These are phyloP conservation scores for Euphorbia schlechtendalii DNA, from an alignment of 441 rosid species.

Conservation along the genomic window DNA sequence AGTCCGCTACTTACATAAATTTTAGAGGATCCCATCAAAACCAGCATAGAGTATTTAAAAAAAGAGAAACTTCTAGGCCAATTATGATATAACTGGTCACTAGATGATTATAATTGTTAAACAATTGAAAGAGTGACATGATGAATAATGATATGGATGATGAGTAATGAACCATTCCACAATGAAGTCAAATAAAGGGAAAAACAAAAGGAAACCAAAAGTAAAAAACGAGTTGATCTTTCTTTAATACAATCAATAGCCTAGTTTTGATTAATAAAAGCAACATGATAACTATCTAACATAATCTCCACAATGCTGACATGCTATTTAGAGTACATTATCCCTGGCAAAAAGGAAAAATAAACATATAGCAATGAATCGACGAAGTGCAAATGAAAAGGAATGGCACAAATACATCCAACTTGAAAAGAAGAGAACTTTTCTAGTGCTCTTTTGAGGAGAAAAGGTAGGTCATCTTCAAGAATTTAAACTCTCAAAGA, in stretches of 20 bases:
- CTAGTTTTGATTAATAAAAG: background rate
- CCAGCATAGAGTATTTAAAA: too few species aligned
- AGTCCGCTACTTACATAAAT: too few species aligned
- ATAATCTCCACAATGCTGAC: background rate
- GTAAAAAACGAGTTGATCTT: background rate
- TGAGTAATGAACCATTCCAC: too few species aligned
- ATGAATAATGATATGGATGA: background rate
- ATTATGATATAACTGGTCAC: background rate
- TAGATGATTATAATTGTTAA: background rate
- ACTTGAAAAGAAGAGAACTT: background rate
- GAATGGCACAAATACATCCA: background rate
- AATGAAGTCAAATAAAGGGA: background rate
- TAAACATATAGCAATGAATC: too few species aligned
- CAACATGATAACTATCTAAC: background rate
- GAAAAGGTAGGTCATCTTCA: too few species aligned
- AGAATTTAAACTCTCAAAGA: too few species aligned
- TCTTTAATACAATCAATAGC: background rate
- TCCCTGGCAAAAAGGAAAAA: background rate
- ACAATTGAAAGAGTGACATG: background rate
- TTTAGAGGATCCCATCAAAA: too few species aligned
- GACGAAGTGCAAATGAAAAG: background rate
- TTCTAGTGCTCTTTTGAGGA: too few species aligned
- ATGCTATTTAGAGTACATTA: background rate
- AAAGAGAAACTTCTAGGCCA: too few species aligned
- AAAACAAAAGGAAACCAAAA: background rate